Conservation (phyloP, 768 basidiomycete species). For the Mycena vulgaris region DNA sequence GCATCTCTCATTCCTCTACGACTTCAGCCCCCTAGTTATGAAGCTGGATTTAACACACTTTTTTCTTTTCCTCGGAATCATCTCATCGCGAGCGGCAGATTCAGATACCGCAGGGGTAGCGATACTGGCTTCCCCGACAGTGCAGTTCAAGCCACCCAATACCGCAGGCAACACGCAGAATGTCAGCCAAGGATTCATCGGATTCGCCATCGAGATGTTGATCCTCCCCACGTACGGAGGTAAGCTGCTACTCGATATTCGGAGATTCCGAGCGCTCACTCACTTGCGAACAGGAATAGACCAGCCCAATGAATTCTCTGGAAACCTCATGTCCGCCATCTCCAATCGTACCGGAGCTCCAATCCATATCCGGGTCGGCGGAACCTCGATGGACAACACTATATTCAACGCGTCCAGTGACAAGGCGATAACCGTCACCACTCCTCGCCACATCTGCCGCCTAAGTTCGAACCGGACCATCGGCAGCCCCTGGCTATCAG, state of each 20-base stretch:
- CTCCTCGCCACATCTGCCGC: too few species aligned
- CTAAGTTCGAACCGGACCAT: too few species aligned
- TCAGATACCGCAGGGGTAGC: too few species aligned
- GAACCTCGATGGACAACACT: slow-evolving; percentile 22
- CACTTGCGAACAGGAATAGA: background rate
- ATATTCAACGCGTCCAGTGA: background rate
- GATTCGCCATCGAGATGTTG: too few species aligned
- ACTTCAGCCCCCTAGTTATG: background rate
- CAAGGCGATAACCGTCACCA: background rate
- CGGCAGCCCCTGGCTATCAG: too few species aligned
- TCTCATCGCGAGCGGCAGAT: background rate
- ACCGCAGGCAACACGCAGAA: too few species aligned
- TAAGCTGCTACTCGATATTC: too few species aligned
- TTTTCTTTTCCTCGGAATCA: slow-evolving; percentile 8
- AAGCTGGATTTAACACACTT: too few species aligned
- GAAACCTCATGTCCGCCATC: slow-evolving; percentile 11
- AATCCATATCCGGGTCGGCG: slow-evolving; percentile 12
- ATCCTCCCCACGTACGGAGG: too few species aligned
- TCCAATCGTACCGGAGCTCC: slow-evolving; percentile 12
- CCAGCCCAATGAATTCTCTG: background rate
- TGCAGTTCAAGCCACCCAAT: slow-evolving; percentile 5
- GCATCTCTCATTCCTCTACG: background rate
- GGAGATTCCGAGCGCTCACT: background rate
- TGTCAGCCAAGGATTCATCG: too few species aligned
- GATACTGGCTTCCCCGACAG: background rate